These are phyloP conservation scores for Dryas integrifolia DNA, from an alignment of 331 rosid species.

Conservation along the genomic window DNA sequence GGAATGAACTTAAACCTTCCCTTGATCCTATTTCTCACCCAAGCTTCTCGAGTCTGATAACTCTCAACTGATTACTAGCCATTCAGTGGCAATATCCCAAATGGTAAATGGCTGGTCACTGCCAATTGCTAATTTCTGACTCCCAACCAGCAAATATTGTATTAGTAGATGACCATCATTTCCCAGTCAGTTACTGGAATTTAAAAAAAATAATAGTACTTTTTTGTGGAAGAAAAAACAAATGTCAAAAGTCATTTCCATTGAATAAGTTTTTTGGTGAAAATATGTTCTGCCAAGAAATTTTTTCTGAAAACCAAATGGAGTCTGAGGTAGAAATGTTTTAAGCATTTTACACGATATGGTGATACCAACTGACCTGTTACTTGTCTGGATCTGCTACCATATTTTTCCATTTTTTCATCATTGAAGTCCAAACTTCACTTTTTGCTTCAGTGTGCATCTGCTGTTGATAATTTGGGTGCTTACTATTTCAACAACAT, in stretches of 20 bases:
- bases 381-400: not conserved
- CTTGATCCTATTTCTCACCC: not conserved
- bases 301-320: not conserved
- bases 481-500: conserved; percentile 91
- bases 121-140: not conserved
- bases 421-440: conserved; percentile 13
- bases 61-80: not conserved
- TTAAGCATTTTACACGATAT: not conserved
- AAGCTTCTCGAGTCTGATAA: not conserved
- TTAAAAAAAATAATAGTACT: not conserved
- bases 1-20: not conserved
- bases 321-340: not conserved
- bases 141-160: not conserved
- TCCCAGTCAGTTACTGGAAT: not conserved
- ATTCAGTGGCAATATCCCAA: not conserved
- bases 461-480: conserved; percentile 94
- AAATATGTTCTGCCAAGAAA: not conserved
- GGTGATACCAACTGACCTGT: not conserved
- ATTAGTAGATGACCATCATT: not conserved
- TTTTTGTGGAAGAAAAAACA: not conserved
- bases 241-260: not conserved
- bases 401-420: not conserved
- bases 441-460: conserved; percentile 76
- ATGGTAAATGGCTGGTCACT: not conserved
- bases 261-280: not conserved